Conservation (phyloP, 768 basidiomycete species). For the Mycena vulgaris region DNA sequence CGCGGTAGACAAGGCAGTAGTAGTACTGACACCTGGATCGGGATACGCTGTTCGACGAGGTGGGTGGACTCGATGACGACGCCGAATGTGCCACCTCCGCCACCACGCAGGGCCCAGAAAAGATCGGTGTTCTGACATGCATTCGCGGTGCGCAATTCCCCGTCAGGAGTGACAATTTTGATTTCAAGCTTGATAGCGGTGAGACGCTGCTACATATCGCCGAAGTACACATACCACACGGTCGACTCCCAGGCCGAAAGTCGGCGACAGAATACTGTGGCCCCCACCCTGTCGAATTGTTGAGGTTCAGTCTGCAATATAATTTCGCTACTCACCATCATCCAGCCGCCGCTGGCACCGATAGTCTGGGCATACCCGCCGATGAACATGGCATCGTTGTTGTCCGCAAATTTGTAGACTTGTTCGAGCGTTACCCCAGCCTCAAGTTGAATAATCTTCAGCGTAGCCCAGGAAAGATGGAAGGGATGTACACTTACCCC, state of each 20-base stretch:
- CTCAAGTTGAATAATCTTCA: background rate
- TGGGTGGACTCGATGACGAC: slow-evolving; percentile 33
- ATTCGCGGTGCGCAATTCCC: slow-evolving; percentile 54
- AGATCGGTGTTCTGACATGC: slow-evolving; percentile 57
- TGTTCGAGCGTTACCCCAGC: slow-evolving; percentile 30
- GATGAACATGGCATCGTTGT: slow-evolving; percentile 35
- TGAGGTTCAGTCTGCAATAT: background rate
- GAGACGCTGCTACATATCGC: background rate
- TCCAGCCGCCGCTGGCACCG: slow-evolving; percentile 52
- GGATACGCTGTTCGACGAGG: slow-evolving; percentile 12
- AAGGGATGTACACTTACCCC: background rate
- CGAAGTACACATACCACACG: slow-evolving; percentile 31
- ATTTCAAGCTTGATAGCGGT: slow-evolving; percentile 43
- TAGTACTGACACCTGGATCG: slow-evolving; percentile 20
- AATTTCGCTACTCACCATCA: slow-evolving; percentile 30
- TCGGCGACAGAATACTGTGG: slow-evolving; percentile 47
- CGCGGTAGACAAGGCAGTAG: too few species aligned
- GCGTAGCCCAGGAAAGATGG: background rate
- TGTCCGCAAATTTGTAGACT: slow-evolving; percentile 40
- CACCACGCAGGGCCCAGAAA: slow-evolving; percentile 62
- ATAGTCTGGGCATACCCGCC: slow-evolving; percentile 44
- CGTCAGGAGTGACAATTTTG: slow-evolving; percentile 60
- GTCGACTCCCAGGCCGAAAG: slow-evolving; percentile 51
- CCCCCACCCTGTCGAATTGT: slow-evolving; percentile 52
- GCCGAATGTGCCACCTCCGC: slow-evolving; percentile 56